Evolutionary conservation across 2,329 filamentous ascomycete species (phyloP).

Genomic region (Basipetospora chlamydospora): DNA sequence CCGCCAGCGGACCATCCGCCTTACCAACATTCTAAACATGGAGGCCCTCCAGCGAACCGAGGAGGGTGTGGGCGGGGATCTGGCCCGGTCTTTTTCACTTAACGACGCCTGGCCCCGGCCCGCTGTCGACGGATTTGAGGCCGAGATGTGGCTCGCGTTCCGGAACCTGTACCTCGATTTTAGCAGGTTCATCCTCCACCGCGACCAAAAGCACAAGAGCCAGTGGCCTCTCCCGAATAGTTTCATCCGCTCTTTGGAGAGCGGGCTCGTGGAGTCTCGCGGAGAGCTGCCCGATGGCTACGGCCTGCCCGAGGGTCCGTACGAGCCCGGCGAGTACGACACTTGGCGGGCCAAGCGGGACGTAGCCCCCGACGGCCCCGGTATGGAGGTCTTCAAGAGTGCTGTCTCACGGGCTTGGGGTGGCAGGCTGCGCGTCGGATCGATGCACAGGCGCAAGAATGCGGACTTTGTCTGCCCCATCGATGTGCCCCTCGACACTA

Average conservation of each 20-base stretch:
- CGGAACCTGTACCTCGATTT: slow-evolving; percentile 4
- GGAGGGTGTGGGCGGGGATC: neutral
- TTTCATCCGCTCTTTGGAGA: slow-evolving; percentile 1
- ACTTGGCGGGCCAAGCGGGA: too few relatives aligned
- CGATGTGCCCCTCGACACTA: too few relatives aligned
- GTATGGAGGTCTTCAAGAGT: too few relatives aligned
- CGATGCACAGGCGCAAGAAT: too few relatives aligned
- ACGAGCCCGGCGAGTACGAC: neutral
- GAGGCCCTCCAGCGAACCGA: neutral
- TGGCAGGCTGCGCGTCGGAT: too few relatives aligned
- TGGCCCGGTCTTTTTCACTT: neutral
- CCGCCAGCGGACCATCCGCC: neutral
- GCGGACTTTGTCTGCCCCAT: too few relatives aligned
- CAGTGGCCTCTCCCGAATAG: neutral
- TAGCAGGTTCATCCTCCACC: slow-evolving; percentile 1
- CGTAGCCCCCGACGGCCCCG: too few relatives aligned
- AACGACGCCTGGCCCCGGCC: slow-evolving; percentile 3
- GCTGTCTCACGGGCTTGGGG: too few relatives aligned
- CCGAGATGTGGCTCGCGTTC: slow-evolving; percentile 2
- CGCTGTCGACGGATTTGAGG: neutral
- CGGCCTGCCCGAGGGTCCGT: neutral
- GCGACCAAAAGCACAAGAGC: neutral
- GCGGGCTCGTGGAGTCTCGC: too few relatives aligned
- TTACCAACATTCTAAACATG: neutral
- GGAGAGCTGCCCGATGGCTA: too few relatives aligned